Conservation (phyloP, 805 yeast genomes). For the Hagleromyces aurorensis region DNA sequence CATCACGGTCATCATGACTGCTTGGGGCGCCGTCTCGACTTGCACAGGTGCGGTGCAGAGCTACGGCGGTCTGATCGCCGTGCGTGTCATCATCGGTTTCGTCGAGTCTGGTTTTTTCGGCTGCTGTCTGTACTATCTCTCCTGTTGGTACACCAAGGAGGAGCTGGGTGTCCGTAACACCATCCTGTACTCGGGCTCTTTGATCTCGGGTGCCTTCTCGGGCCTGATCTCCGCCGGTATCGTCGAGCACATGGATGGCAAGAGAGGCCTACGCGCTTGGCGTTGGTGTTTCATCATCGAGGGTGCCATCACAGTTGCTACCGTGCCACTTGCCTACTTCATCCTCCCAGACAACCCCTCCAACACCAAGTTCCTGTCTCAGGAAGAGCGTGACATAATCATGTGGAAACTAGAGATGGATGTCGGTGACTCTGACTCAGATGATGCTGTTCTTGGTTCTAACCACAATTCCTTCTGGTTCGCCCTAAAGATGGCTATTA, state of each 20-base stretch:
- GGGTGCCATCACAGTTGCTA: conserved; percentile 44
- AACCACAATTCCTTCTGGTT: conserved; percentile 28
- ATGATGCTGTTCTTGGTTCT: conserved; percentile 9
- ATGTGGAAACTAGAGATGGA: conserved; percentile 25
- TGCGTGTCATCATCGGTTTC: conserved; percentile 40
- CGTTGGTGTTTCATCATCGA: conserved; percentile 50
- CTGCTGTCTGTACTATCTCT: conserved; percentile 42
- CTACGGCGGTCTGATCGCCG: conserved; percentile 38
- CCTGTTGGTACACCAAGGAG: conserved; percentile 48
- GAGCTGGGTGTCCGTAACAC: conserved; percentile 45
- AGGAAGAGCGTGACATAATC: conserved; percentile 36
- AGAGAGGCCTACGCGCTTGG: conserved; percentile 41
- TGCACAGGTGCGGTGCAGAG: conserved; percentile 39
- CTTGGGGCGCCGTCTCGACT: conserved; percentile 29
- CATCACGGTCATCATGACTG: conserved; percentile 40
- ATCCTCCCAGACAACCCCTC: conserved; percentile 47
- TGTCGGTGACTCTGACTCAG: conserved; percentile 26
- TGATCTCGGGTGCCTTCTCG: conserved; percentile 44
- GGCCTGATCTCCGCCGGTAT: conserved; percentile 51
- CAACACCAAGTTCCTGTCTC: conserved; percentile 39
- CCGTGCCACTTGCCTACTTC: conserved; percentile 38
- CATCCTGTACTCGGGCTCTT: conserved; percentile 43
- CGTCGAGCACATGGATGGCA: conserved; percentile 36
- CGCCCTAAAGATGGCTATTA: conserved; percentile 32
- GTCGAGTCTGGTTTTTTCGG: conserved; percentile 37